Conservation (phyloP, 345 rosid genomes). For the Microcos paniculata region DNA sequence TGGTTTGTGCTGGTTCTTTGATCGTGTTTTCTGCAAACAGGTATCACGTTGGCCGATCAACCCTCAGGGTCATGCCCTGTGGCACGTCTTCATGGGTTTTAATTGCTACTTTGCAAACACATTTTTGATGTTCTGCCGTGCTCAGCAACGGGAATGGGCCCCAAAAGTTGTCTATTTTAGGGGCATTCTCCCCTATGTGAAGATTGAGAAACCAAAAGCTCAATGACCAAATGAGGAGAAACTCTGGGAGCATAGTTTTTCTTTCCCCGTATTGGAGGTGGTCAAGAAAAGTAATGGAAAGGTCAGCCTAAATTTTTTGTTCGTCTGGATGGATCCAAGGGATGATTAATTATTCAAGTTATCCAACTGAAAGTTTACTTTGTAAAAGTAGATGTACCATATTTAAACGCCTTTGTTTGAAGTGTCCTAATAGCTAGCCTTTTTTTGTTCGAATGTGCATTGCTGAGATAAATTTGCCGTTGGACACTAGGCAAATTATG, state of each 20-base stretch:
- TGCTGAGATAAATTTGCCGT: constrained; percentile 9
- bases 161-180: constrained; percentile 56
- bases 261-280: neutral
- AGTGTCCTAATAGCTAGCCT: neutral
- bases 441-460: neutral
- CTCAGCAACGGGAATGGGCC: constrained; percentile 76
- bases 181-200: constrained; percentile 78
- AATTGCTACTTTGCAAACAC: constrained; percentile 83
- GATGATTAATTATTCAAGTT: constrained; percentile 2
- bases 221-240: constrained; percentile 34
- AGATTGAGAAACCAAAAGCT: constrained; percentile 69
- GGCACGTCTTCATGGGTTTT: constrained; percentile 92
- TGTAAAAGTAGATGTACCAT: constrained; percentile 22
- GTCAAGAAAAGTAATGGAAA: constrained; percentile 2
- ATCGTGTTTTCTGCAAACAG: constrained; percentile 58
- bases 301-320: neutral
- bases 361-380: constrained; percentile 1
- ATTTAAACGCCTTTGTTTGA: constrained; percentile 10
- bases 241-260: neutral
- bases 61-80: constrained; percentile 90
- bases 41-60: constrained; percentile 64
- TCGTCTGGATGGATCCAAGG: constrained; percentile 15
- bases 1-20: constrained; percentile 69
- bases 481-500: neutral
- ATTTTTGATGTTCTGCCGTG: constrained; percentile 94